phyloP scores from a whole-genome alignment of 2,329 filamentous ascomycete genomes.

The Pseudogymnoascus sp. region DNA sequence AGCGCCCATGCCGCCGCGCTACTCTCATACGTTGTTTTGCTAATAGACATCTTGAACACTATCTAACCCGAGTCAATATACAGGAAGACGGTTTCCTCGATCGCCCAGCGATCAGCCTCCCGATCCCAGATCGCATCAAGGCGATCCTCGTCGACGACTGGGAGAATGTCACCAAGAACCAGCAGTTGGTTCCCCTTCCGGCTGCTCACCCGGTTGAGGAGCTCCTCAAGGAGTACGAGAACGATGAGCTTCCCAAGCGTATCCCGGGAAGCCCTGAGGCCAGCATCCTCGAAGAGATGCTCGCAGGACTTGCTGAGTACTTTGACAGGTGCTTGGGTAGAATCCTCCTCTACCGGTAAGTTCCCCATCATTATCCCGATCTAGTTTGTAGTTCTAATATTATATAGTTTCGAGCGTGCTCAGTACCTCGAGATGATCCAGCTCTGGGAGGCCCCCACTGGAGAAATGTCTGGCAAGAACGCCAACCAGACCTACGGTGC shows the following conservation, averaged over 20 bases:
- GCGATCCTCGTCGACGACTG: conserved; percentile 93
- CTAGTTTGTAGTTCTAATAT: not conserved
- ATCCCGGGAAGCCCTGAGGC: conserved; percentile 58
- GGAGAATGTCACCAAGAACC: conserved; percentile 96
- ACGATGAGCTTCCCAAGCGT: conserved; percentile 59
- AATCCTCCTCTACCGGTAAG: conserved; percentile 72
- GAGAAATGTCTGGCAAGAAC: conserved; percentile 59
- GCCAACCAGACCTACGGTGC: conserved; percentile 81
- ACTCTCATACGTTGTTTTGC: conserved; percentile 13
- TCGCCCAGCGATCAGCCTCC: conserved; percentile 76
- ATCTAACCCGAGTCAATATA: not conserved
- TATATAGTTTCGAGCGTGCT: conserved; percentile 71
- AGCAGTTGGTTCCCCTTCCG: conserved; percentile 79
- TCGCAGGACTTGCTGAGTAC: conserved; percentile 81
- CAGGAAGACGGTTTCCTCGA: conserved; percentile 85
- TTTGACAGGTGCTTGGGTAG: conserved; percentile 86
- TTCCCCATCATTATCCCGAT: not conserved
- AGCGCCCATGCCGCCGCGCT: not conserved
- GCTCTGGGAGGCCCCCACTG: conserved; percentile 53
- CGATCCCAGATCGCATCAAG: conserved; percentile 83
- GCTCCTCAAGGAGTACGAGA: conserved; percentile 74
- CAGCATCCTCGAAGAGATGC: conserved; percentile 83
- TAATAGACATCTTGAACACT: not conserved
- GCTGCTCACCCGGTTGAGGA: conserved; percentile 63
- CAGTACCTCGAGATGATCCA: conserved; percentile 76